Percentiles rank a stretch among this genome's conserved stretches.
phyloP scores from a whole-genome alignment of 2,329 filamentous ascomycete species.

The Fusarium sp. region DNA sequence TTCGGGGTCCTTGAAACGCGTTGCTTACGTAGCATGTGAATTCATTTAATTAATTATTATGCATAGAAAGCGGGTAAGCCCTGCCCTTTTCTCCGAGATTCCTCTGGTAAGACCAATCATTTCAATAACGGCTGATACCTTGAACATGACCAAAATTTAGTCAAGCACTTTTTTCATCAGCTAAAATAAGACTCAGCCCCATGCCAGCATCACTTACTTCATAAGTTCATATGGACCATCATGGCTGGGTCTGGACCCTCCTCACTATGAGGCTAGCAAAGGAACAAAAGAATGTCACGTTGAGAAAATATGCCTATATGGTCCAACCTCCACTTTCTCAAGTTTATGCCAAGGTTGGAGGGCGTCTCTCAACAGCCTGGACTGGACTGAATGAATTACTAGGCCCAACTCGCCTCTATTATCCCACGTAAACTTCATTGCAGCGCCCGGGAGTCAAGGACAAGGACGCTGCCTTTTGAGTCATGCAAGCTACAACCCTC shows the following conservation, averaged over 20 bases:
- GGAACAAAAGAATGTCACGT: not conserved
- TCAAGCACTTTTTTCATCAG: not conserved
- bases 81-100: not conserved
- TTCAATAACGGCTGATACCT: not conserved
- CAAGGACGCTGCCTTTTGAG: not conserved
- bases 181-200: not conserved
- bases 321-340: not conserved
- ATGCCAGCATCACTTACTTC: not conserved
- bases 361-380: not conserved
- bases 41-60: not conserved
- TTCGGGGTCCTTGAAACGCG: not conserved
- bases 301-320: not conserved
- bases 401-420: not conserved
- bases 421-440: not conserved
- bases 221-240: not conserved
- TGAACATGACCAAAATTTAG: not conserved
- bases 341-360: not conserved
- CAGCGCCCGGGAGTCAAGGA: accelerated
- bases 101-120: not conserved
- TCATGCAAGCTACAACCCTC: not conserved
- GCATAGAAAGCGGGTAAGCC: not conserved
- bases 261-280: not conserved
- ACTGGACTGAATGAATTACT: not conserved
- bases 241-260: not conserved
- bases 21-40: not conserved